Conservation (phyloP, 2,329 filamentous ascomycete genomes). For the Sporothrix euskadiensis region DNA sequence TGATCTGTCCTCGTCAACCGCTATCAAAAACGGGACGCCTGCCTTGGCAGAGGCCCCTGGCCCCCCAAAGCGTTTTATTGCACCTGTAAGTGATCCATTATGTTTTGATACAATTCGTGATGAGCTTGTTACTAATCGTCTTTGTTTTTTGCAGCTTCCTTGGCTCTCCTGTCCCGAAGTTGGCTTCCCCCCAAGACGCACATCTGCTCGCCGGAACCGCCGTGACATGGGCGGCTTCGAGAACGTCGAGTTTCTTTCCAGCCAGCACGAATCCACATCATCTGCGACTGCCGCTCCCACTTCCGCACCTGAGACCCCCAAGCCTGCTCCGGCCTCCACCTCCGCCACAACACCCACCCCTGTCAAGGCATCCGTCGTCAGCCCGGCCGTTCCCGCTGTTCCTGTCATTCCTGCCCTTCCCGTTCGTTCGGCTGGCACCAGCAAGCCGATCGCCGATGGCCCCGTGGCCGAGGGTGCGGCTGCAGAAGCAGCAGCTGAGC, state of each 20-base stretch:
- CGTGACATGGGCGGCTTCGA: conserved; percentile 41
- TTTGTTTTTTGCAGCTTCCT: conserved; percentile 49
- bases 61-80: conserved; percentile 43
- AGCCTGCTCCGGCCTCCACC: neutral
- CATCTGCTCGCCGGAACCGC: conserved; percentile 48
- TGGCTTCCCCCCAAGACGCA: conserved; percentile 50
- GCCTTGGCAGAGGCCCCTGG: neutral
- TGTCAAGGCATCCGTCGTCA: conserved; percentile 33
- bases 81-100: conserved; percentile 50
- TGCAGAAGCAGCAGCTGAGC: conserved; percentile 11
- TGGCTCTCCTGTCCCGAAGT: conserved; percentile 57
- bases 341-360: conserved; percentile 33
- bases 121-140: neutral
- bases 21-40: neutral
- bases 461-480: conserved; percentile 10
- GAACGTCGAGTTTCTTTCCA: conserved; percentile 43
- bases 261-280: neutral
- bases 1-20: conserved; percentile 27
- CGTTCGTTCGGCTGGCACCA: conserved; percentile 33
- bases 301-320: neutral
- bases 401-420: conserved; percentile 52
- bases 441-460: neutral
- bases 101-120: neutral
- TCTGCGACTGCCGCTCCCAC: neutral
- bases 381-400: conserved; percentile 41